Percentiles rank a stretch among this genome's conserved stretches.
phyloP scores from a whole-genome alignment of 805 yeast genomes.

The Cyberlindnera subsufficiens region DNA sequence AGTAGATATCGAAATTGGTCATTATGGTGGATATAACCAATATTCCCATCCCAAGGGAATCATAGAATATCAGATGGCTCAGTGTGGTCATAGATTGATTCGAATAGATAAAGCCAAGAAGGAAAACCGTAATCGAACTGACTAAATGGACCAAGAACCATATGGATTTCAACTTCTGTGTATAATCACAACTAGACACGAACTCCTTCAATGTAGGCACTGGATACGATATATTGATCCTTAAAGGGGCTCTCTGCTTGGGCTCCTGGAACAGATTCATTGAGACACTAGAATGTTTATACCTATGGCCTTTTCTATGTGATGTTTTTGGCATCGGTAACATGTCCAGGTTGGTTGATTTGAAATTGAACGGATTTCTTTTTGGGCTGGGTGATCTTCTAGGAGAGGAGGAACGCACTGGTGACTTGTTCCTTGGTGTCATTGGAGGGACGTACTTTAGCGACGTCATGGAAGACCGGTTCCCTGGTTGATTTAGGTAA shows the following conservation, averaged over 20 bases:
- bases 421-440: slow-evolving; percentile 21
- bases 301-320: slow-evolving; percentile 89
- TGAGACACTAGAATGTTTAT: slow-evolving; percentile 93
- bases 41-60: slow-evolving; percentile 69
- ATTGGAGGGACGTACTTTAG: slow-evolving; percentile 23
- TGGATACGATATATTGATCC: slow-evolving; percentile 61
- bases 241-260: slow-evolving; percentile 63
- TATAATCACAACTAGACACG: slow-evolving; percentile 46
- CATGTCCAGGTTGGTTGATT: slow-evolving; percentile 39
- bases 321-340: slow-evolving; percentile 41
- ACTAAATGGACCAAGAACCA: slow-evolving; percentile 58
- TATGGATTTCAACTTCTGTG: slow-evolving; percentile 51
- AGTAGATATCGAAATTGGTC: slow-evolving; percentile 94
- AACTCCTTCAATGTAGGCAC: slow-evolving; percentile 52
- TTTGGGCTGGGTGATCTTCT: slow-evolving; percentile 23
- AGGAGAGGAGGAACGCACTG: slow-evolving; percentile 27
- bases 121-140: slow-evolving; percentile 49
- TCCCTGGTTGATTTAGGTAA: slow-evolving; percentile 19
- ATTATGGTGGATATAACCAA: slow-evolving; percentile 70
- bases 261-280: slow-evolving; percentile 96
- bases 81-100: slow-evolving; percentile 64
- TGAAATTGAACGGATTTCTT: slow-evolving; percentile 48
- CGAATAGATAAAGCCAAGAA: slow-evolving; percentile 51
- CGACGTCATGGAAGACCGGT: slow-evolving; percentile 20
- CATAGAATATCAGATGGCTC: slow-evolving; percentile 85